Evolutionary conservation across 179 eudicot species (phyloP).

Genomic region (Patellifolia procumbens): DNA sequence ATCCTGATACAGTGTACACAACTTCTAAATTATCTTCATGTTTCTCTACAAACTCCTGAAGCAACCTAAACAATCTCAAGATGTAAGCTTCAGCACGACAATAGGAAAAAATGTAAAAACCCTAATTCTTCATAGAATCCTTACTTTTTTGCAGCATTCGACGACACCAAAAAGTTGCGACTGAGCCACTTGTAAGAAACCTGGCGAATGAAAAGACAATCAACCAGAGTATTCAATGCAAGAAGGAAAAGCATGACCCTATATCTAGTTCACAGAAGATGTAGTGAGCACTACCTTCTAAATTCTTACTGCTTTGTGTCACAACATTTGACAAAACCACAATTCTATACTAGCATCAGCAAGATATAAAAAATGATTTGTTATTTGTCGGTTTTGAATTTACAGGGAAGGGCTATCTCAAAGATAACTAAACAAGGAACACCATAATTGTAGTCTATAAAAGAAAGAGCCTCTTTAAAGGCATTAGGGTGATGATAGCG

Average conservation of each 20-base stretch:
- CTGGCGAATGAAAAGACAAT: constrained; percentile 33
- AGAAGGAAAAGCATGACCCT: not conserved
- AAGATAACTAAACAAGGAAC: not conserved
- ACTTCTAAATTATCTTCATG: constrained; percentile 64
- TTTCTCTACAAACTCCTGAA: constrained; percentile 73
- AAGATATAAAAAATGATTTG: not conserved
- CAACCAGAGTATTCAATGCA: not conserved
- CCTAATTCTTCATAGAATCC: not conserved
- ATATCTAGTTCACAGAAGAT: not conserved
- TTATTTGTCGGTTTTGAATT: not conserved
- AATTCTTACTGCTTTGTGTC: not conserved
- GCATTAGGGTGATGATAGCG: not conserved
- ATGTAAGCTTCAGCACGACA: not conserved
- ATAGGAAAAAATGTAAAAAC: constrained; percentile 10
- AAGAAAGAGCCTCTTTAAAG: not conserved
- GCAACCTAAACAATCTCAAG: constrained; percentile 53
- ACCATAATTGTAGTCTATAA: not conserved
- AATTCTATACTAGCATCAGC: not conserved
- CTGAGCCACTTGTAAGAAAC: constrained; percentile 99
- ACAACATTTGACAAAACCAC: not conserved
- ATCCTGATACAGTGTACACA: constrained; percentile 77
- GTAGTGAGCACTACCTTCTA: not conserved
- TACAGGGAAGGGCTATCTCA: not conserved
- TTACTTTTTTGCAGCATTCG: constrained; percentile 84
- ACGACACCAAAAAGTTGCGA: constrained; percentile 84